These are phyloP conservation scores for Macrotyloma uniflorum DNA, from an alignment of 306 rosid genomes.

Conservation along the genomic window DNA sequence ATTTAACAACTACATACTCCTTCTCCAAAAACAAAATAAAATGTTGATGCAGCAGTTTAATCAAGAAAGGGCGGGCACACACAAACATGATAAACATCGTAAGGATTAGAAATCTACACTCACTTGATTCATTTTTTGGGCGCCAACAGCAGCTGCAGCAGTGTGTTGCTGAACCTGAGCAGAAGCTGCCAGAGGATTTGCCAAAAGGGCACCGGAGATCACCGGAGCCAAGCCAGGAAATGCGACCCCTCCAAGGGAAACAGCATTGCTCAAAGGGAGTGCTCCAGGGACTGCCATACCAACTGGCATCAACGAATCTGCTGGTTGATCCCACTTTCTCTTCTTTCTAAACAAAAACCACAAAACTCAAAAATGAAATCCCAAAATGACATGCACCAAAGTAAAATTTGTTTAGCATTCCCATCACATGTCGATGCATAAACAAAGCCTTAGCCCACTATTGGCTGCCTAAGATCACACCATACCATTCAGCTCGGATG, in stretches of 20 bases:
- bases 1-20: not conserved
- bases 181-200: constrained; percentile 46
- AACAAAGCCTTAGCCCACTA: not conserved
- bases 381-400: not conserved
- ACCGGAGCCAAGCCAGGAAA: constrained; percentile 41
- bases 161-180: constrained; percentile 56
- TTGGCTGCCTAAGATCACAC: not conserved
- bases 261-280: constrained; percentile 51
- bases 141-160: constrained; percentile 26
- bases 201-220: constrained; percentile 39
- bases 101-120: constrained; percentile 51
- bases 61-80: not conserved
- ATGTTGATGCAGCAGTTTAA: not conserved
- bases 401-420: constrained; percentile 12
- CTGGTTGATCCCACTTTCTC: constrained; percentile 99
- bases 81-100: constrained; percentile 15
- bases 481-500: not conserved
- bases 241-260: constrained; percentile 47
- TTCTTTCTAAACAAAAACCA: constrained; percentile 61
- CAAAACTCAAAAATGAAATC: not conserved
- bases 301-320: constrained; percentile 64
- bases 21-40: not conserved
- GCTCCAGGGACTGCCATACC: constrained; percentile 58
- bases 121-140: constrained; percentile 62
- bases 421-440: not conserved